phyloP scores from a whole-genome alignment of 192 early-diverging fungal genomes.

The Gamsiella multidivaricata region DNA sequence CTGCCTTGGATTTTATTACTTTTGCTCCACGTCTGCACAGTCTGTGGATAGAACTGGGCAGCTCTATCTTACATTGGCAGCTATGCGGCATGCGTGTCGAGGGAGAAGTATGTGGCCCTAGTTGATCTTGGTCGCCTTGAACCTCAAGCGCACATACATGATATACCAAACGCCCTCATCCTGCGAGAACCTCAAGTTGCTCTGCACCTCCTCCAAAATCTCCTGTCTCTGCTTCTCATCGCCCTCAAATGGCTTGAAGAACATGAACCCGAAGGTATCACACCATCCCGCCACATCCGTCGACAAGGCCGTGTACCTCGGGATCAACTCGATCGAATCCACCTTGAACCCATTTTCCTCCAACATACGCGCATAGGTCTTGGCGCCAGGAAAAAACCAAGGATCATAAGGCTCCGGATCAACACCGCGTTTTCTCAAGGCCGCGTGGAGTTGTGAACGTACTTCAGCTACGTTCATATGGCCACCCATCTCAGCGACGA shows the following conservation, averaged over 20 bases:
- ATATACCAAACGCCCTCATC: slow-evolving; percentile 46
- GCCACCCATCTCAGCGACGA: slow-evolving; percentile 63
- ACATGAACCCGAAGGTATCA: slow-evolving; percentile 74
- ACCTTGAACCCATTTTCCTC: slow-evolving; percentile 63
- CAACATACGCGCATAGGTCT: slow-evolving; percentile 62
- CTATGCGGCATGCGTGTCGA: too few species aligned
- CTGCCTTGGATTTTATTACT: neutral
- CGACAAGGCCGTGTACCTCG: slow-evolving; percentile 65
- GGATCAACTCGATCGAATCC: slow-evolving; percentile 56
- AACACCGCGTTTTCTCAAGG: slow-evolving; percentile 58
- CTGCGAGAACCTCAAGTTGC: slow-evolving; percentile 29
- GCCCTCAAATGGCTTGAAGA: slow-evolving; percentile 58
- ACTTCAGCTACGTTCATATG: slow-evolving; percentile 39
- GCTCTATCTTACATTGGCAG: too few species aligned
- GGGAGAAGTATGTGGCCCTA: neutral
- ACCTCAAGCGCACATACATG: slow-evolving; percentile 51
- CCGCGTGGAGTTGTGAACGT: slow-evolving; percentile 17
- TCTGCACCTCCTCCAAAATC: slow-evolving; percentile 34
- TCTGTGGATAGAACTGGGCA: too few species aligned
- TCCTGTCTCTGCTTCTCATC: slow-evolving; percentile 33
- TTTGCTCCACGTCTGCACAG: too few species aligned
- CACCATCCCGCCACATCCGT: slow-evolving; percentile 72
- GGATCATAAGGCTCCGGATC: slow-evolving; percentile 40
- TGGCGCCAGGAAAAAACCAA: slow-evolving; percentile 59
- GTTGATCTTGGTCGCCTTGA: slow-evolving; percentile 44